Evolutionary conservation across 345 rosid species (phyloP).

Genomic region (Pistacia vera): DNA sequence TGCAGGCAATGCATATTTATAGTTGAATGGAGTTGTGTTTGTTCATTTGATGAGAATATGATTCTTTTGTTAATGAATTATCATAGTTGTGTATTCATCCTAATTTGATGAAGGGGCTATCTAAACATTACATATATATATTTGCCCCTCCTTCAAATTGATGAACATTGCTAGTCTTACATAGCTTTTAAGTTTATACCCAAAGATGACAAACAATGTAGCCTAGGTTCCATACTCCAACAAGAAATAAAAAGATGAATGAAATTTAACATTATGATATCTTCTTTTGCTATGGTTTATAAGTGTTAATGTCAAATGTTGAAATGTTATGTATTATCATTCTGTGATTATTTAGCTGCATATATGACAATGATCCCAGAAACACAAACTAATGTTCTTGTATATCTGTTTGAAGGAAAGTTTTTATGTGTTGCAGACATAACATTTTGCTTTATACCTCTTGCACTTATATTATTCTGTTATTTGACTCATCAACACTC

Average conservation of each 20-base stretch:
- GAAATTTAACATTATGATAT: conserved; percentile 7
- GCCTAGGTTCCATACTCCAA: conserved; percentile 11
- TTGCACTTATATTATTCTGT: no score
- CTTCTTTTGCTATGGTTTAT: background rate
- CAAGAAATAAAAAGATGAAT: conserved; percentile 20
- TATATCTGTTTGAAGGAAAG: no score
- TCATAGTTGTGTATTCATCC: conserved; percentile 8
- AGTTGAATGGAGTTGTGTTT: conserved; percentile 4
- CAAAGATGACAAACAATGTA: conserved; percentile 20
- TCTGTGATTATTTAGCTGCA: background rate
- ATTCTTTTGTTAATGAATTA: conserved; percentile 19
- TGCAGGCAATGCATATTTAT: conserved; percentile 70
- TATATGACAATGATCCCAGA: background rate
- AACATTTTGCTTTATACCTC: no score
- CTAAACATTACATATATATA: background rate
- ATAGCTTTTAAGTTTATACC: conserved; percentile 19
- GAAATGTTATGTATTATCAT: background rate
- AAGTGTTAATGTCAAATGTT: background rate
- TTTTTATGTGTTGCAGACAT: no score
- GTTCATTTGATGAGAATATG: conserved; percentile 9
- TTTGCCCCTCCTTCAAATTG: conserved; percentile 21
- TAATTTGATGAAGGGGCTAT: conserved; percentile 26
- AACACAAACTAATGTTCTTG: background rate
- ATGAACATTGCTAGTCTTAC: background rate
- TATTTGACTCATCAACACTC: no score